Base-by-base conservation (phyloP, 1,284 basidiomycete genomes). In the Naganishia sp. region DNA sequence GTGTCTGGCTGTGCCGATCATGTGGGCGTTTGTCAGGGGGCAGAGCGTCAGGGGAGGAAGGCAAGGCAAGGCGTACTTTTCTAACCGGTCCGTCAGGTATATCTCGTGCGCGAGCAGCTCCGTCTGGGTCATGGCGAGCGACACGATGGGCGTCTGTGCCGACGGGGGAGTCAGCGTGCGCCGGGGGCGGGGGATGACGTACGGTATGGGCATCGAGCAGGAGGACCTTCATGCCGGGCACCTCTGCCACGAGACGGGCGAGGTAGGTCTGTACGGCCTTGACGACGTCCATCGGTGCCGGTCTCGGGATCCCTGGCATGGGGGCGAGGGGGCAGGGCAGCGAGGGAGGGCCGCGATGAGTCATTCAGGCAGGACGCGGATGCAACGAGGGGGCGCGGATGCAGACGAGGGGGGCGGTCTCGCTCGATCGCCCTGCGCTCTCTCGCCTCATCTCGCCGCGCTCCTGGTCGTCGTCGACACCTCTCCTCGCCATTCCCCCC, bases 221-320 rank as follows among this genome's bases (percentile, higher is more conserved):
- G 50, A 99, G 84, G n/a, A 98, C 94, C 81, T 99, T 99, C 90
- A 99, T 98, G 7, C 92, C 87, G 9, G 86, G 83, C 55, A 94
- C 90, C 65, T 87, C 87, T 36, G 88, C 88, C 68, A 97, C 86
- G 83, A 98, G 85, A 82, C 92, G 95, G 71, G 87, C 85, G 75
- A 98, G 86, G 83, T 99, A 99, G 18, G 88, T 91, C 81, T 94
- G 91, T 49, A 97, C 88, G 2, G 96, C 95, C 79, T 95, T 95
- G 72, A 92, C 85, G 70, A 95, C 88, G 80, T 99, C 94, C 95
- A 99, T 98, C 46, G 60, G 71, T 61, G 56, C 25, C 18, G 16
- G 43, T 50, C 28, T 33, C 36, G 36, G 36, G 48, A 46, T 16
- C n/a, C n/a, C n/a, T n/a, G n/a, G n/a, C n/a, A n/a, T n/a, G n/a